Conservation (phyloP, 371 early-diverging fungal genomes). For the Smittium culicis region DNA sequence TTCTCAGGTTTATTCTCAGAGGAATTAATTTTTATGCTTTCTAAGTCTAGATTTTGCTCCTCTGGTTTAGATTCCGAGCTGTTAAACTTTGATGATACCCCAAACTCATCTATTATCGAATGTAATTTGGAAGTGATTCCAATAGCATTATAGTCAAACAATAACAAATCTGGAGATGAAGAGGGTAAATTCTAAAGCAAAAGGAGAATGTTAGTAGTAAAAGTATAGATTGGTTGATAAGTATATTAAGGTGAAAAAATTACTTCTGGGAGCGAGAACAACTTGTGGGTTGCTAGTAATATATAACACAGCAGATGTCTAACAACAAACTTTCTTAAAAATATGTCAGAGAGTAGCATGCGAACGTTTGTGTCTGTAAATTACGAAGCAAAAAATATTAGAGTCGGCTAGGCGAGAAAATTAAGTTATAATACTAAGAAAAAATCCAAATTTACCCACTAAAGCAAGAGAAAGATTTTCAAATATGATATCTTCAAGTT, state of each 20-base stretch:
- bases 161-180: background rate
- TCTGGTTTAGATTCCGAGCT: background rate
- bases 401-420: background rate
- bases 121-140: background rate
- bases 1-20: too few relatives aligned
- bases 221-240: background rate
- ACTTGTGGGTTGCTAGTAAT: slow-evolving; percentile 39
- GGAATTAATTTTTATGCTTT: too few relatives aligned
- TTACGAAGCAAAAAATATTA: too few relatives aligned
- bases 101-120: background rate
- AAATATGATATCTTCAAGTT: slow-evolving; percentile 17
- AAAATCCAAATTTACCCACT: slow-evolving; percentile 8
- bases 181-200: slow-evolving; percentile 1
- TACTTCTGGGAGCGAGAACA: slow-evolving; percentile 41
- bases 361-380: slow-evolving; percentile 41
- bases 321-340: slow-evolving; percentile 68
- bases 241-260: background rate
- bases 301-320: slow-evolving; percentile 64
- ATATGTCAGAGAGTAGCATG: slow-evolving; percentile 74
- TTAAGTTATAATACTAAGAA: background rate
- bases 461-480: slow-evolving; percentile 13
- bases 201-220: background rate
- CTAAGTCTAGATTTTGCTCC: background rate
- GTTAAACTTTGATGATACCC: background rate
- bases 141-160: background rate